Evolutionary conservation across 331 rosid genomes (phyloP), one percentile per base, ranked within the genome.

Genomic region (Acacia pycnantha): DNA sequence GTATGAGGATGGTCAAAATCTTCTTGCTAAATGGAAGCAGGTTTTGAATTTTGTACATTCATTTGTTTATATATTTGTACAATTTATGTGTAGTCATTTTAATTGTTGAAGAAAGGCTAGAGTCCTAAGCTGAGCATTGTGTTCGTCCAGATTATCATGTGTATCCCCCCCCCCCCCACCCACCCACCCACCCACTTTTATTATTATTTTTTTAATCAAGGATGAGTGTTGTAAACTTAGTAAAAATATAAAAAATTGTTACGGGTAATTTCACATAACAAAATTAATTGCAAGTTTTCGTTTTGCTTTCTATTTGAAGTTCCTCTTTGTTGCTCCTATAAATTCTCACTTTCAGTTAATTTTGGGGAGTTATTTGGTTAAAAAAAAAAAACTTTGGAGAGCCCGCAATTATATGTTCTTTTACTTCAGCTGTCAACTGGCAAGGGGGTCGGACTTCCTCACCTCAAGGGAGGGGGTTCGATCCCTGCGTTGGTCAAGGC

Each of bases 1-100:
- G 15, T 27, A 15, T 16, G 83, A 14, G 54, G 31, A 50, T 68
- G 73, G 21, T 66, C 43, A 5, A 19, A 29, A 43, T 67, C 75
- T 80, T 80, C 46, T 54, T 79, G 29, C 29, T 43, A 21, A 21
- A 18, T 54, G 24, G 21, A 53, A 48, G 65, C 70, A 71, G 22
- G 19, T 44, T 70, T 70, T 26, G 48, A 33, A 29, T 43, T 70
- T 58, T 10, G 64, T 29, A 27, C 40, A 33, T 35, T 21, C 12
- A 18, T 18, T 75, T 66, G 21, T 70, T 40, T 40, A 21, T 41
- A 11, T 24, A 13, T 44, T 44, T 47, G 50, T 16, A 22, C 33
- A 61, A 70, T 50, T 15, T 41, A 16, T 64, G 21, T 37, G 79
- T 68, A 50, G 88, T 76, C 78, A 27, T 15, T 21, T n/a, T 29